Percentiles rank a stretch among this genome's conserved stretches.
Evolutionary conservation across 805 yeast genomes (phyloP).

Genomic region (Metschnikowia henanensis): DNA sequence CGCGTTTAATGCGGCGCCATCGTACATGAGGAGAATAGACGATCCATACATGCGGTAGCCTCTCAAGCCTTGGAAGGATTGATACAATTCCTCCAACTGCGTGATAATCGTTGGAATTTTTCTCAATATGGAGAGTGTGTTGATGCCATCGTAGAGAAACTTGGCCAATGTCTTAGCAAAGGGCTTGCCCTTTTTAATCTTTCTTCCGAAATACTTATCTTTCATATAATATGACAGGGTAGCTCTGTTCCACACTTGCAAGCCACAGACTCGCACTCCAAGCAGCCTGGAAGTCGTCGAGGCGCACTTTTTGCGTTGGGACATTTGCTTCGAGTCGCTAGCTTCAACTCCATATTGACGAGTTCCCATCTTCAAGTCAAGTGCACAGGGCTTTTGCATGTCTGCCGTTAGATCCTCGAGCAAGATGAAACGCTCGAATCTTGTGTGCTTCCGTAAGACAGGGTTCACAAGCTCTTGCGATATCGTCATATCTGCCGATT

Average conservation of each 20-base stretch:
- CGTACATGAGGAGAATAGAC: constrained; percentile 85
- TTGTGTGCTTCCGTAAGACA: constrained; percentile 42
- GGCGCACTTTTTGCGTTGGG: constrained; percentile 81
- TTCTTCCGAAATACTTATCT: constrained; percentile 93
- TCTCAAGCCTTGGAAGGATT: constrained; percentile 52
- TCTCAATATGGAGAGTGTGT: constrained; percentile 54
- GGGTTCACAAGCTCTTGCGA: constrained; percentile 3
- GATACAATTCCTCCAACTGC: constrained; percentile 57
- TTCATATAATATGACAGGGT: constrained; percentile 52
- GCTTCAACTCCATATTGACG: constrained; percentile 98
- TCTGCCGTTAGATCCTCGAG: constrained; percentile 89
- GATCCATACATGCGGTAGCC: constrained; percentile 94
- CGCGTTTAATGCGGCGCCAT: constrained; percentile 45
- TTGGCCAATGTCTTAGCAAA: constrained; percentile 74
- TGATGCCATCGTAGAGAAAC: constrained; percentile 76
- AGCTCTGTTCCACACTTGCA: constrained; percentile 49
- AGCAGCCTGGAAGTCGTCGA: constrained; percentile 75
- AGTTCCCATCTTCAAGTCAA: constrained; percentile 97
- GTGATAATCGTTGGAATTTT: constrained; percentile 68
- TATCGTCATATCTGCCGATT: neutral
- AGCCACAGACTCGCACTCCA: constrained; percentile 94
- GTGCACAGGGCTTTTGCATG: constrained; percentile 82
- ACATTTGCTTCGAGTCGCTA: constrained; percentile 59
- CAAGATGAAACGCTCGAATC: constrained; percentile 78
- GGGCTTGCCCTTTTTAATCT: constrained; percentile 66